Conservation (phyloP, 2,329 filamentous ascomycete genomes). For the Thermothelomyces thermophilus region DNA sequence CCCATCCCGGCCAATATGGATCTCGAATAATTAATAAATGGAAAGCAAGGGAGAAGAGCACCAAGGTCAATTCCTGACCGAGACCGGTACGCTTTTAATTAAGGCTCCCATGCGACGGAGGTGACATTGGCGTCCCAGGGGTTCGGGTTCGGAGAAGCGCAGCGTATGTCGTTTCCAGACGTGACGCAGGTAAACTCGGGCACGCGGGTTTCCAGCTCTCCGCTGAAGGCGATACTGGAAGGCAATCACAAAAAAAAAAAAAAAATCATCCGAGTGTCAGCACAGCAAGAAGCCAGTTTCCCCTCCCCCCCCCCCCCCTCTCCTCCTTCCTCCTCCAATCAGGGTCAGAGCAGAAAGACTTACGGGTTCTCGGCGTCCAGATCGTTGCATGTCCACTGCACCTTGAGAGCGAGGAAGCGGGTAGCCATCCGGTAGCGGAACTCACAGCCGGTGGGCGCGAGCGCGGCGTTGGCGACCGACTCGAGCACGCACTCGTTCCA, state of each 20-base stretch:
- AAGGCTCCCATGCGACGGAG: conserved; percentile 1
- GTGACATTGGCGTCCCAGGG: conserved; percentile 13
- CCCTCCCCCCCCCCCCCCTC: no score
- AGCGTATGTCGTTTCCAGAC: not conserved
- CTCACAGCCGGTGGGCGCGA: conserved; percentile 20
- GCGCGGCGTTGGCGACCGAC: conserved; percentile 11
- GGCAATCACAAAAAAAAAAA: not conserved
- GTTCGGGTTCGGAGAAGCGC: conserved; percentile 2
- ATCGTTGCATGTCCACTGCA: conserved; percentile 24
- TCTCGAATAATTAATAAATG: no score
- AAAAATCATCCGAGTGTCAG: no score
- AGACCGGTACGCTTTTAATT: no score
- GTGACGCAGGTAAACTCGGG: conserved; percentile 15
- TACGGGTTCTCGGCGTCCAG: conserved; percentile 22
- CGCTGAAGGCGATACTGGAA: conserved; percentile 19
- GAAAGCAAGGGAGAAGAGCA: no score
- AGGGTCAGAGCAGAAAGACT: conserved; percentile 7
- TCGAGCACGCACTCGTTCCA: conserved; percentile 21
- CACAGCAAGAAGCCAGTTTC: no score
- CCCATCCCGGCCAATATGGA: no score
- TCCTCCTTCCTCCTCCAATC: no score
- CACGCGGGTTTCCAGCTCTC: conserved; percentile 17
- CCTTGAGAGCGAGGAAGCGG: conserved; percentile 15
- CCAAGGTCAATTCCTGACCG: no score
- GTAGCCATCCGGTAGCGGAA: conserved; percentile 17